These are phyloP conservation scores for Schizothecium vesticola DNA, from an alignment of 495 filamentous ascomycete genomes.

Conservation along the genomic window DNA sequence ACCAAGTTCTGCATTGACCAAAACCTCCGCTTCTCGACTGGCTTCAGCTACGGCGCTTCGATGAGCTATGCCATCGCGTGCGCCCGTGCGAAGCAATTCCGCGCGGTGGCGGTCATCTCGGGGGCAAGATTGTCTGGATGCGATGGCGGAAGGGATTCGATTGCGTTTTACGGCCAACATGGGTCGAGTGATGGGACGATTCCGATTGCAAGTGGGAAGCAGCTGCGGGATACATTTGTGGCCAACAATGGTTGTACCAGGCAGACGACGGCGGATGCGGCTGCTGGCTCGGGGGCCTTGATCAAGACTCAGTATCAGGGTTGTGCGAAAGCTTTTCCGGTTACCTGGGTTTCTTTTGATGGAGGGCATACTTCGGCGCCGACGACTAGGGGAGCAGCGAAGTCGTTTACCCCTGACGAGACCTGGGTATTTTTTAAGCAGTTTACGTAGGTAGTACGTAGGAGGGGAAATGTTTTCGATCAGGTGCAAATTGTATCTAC, in stretches of 20 bases:
- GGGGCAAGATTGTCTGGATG: conserved; percentile 27
- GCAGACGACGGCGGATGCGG: neutral
- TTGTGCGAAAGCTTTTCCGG: conserved; percentile 22
- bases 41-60: conserved; percentile 41
- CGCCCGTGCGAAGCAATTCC: conserved; percentile 30
- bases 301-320: conserved; percentile 24
- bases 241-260: conserved; percentile 30
- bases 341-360: conserved; percentile 19
- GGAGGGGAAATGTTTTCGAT: too few species aligned
- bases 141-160: conserved; percentile 30
- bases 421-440: conserved; percentile 26
- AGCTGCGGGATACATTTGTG: conserved; percentile 34
- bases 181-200: conserved; percentile 36
- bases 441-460: conserved; percentile 4
- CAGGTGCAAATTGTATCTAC: too few species aligned
- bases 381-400: conserved; percentile 8
- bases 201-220: conserved; percentile 15
- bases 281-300: conserved; percentile 4
- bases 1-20: conserved; percentile 37
- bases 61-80: conserved; percentile 44
- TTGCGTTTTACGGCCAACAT: conserved; percentile 39
- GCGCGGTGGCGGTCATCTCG: conserved; percentile 37
- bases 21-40: conserved; percentile 35
- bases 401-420: conserved; percentile 20
- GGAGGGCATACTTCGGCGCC: conserved; percentile 18